These are phyloP conservation scores for Xylariaceae sp. DNA, from an alignment of 2,329 filamentous ascomycete species.

Conservation along the genomic window DNA sequence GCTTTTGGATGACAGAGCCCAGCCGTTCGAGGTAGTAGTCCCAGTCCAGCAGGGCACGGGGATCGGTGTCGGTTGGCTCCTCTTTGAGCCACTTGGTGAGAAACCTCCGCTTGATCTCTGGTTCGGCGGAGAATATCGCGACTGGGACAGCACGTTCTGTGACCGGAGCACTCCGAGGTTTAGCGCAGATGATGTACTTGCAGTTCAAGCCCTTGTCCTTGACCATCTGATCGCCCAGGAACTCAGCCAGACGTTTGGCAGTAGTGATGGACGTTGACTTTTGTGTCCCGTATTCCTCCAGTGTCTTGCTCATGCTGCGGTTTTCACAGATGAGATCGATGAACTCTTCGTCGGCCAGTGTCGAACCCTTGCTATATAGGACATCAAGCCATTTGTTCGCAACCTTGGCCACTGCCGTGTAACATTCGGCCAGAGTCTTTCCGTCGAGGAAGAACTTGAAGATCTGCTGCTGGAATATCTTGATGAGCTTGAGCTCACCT, in stretches of 20 bases:
- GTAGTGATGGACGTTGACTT: slow-evolving; percentile 99
- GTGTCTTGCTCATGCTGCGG: slow-evolving; percentile 91
- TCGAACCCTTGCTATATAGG: slow-evolving; percentile 77
- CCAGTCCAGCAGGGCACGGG: slow-evolving; percentile 87
- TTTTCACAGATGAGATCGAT: slow-evolving; percentile 99
- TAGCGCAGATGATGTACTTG: slow-evolving; percentile 96
- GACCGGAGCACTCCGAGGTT: slow-evolving; percentile 80
- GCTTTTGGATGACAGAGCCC: slow-evolving; percentile 94
- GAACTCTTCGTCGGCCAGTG: slow-evolving; percentile 89
- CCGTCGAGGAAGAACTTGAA: slow-evolving; percentile 99
- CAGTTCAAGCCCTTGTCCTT: slow-evolving; percentile 99
- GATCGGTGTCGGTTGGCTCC: slow-evolving; percentile 85
- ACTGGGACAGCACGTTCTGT: slow-evolving; percentile 93
- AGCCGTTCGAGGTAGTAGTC: slow-evolving; percentile 94
- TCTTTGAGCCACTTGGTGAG: slow-evolving; percentile 94
- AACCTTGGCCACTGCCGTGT: slow-evolving; percentile 84
- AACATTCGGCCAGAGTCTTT: slow-evolving; percentile 78
- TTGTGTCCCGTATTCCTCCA: slow-evolving; percentile 91
- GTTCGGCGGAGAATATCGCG: slow-evolving; percentile 92
- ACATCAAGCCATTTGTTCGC: slow-evolving; percentile 97
- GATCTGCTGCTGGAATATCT: slow-evolving; percentile 98
- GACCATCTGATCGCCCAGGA: slow-evolving; percentile 95
- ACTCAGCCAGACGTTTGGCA: slow-evolving; percentile 87
- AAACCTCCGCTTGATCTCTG: slow-evolving; percentile 79
- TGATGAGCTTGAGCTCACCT: slow-evolving; percentile 98